Base-by-base conservation (phyloP, 2,329 filamentous ascomycete species). In the Xylaria sp. region DNA sequence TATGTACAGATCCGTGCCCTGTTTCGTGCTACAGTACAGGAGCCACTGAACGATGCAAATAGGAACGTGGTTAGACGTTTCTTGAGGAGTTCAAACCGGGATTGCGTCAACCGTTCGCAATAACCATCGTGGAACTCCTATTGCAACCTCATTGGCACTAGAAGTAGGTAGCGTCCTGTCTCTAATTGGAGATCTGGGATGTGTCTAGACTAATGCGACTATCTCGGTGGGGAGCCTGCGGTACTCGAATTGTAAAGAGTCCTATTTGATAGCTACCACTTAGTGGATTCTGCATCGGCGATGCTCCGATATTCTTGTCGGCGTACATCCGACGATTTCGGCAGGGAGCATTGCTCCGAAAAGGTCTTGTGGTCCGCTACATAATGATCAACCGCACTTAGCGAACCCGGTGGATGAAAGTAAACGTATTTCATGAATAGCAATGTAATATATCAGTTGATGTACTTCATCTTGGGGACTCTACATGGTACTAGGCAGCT, bases 51-150 rank as follows among this genome's bases (percentile, higher is more conserved):
- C 23, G 50, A 46, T 55, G n/a, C 45, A 46, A 25, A 21, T 12
- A 40, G 37, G n/a, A 38, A 55, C 45, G 19, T 3, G 46, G 60
- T 59, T 55, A 51, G 51, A 19, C 15, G 15, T n/a, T 38, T 33
- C 43, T 28, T 5, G 42, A 49, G 54, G 33, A 42, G 47, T 33
- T 54, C 49, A 53, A 61, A 53, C 54, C 47, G 50, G 54, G 54
- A 58, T 58, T 63, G 60, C 60, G 50, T 63, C 54, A 55, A 55
- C 40, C 28, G 14, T 6, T 37, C 23, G 14, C 23, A 47, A 47
- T 17, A 15, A 15, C 45, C 8, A 38, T 51, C 51, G 37, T 25
- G 38, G 55, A 59, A 38, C 35, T 6, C 56, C 25, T 19, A 19
- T 43, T 28, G 14, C 17, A 33, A 40, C 53, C 46, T 56, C 35